Percentiles rank a stretch among this genome's conserved stretches.
phyloP scores from a whole-genome alignment of 2,329 filamentous ascomycete genomes.

The Lojkania enalia region DNA sequence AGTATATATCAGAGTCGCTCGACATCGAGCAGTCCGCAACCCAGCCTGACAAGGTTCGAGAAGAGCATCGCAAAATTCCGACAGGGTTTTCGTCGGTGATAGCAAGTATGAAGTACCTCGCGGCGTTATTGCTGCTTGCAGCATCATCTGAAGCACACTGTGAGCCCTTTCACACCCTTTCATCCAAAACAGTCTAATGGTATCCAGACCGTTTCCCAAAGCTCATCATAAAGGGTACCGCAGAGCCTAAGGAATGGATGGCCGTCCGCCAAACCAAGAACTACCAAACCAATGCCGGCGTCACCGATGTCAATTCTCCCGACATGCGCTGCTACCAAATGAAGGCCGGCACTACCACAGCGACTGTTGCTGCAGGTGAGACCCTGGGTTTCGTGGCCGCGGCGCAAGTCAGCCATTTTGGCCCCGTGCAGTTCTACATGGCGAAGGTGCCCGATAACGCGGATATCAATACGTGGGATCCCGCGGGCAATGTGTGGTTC shows the following conservation, averaged over 20 bases:
- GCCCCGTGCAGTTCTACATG: conserved; percentile 59
- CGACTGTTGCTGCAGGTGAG: conserved; percentile 51
- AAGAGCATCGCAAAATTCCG: not conserved
- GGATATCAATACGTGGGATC: conserved; percentile 33
- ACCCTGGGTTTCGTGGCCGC: conserved; percentile 52
- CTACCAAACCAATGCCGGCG: conserved; percentile 55
- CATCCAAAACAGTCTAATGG: not conserved
- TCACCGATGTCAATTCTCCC: conserved; percentile 52
- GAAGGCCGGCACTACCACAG: conserved; percentile 45
- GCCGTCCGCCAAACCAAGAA: conserved; percentile 55
- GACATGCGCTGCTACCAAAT: conserved; percentile 59
- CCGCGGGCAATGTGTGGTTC: conserved; percentile 38
- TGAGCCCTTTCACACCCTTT: conserved; percentile 8
- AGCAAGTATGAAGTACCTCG: conserved; percentile 11
- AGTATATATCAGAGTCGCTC: not conserved
- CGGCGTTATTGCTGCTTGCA: conserved; percentile 16
- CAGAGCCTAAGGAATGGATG: conserved; percentile 49
- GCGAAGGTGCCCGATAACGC: conserved; percentile 50
- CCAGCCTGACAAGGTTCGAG: not conserved
- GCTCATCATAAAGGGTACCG: conserved; percentile 24
- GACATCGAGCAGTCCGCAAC: not conserved
- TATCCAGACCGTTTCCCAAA: conserved; percentile 30
- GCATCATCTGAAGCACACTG: conserved; percentile 27
- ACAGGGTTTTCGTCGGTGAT: too few relatives aligned
- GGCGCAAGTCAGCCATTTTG: conserved; percentile 54